phyloP scores from a whole-genome alignment of 345 rosid species.

The Moringa oleifera region DNA sequence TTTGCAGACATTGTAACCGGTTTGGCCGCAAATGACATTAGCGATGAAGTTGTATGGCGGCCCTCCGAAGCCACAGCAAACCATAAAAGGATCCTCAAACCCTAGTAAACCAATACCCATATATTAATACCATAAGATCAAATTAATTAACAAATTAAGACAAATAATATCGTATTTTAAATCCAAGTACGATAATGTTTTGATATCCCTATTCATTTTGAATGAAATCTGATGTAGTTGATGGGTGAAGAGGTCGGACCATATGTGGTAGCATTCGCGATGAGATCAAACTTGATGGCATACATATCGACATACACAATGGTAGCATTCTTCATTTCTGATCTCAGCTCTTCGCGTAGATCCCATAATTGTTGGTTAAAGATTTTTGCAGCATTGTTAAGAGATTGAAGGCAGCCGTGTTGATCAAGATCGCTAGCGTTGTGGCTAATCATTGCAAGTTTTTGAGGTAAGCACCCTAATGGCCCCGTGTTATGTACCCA shows the following conservation, averaged over 20 bases:
- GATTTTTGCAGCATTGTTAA: constrained; percentile 45
- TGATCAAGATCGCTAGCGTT: constrained; percentile 36
- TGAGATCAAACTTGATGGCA: constrained; percentile 49
- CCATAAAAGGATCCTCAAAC: constrained; percentile 46
- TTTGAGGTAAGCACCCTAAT: constrained; percentile 57
- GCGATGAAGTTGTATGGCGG: constrained; percentile 43
- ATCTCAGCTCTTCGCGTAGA: constrained; percentile 40
- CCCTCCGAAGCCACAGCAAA: constrained; percentile 56
- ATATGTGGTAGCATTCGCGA: constrained; percentile 30
- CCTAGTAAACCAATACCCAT: constrained; percentile 23
- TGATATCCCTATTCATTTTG: no score
- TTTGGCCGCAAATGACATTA: constrained; percentile 33
- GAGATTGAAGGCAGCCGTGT: constrained; percentile 48
- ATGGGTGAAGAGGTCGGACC: constrained; percentile 23
- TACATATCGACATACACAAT: constrained; percentile 53
- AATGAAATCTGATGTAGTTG: no score
- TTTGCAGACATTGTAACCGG: constrained; percentile 37
- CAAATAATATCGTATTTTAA: no score
- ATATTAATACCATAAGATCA: neutral
- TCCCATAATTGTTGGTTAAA: constrained; percentile 39
- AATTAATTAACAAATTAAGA: no score
- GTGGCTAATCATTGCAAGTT: constrained; percentile 30
- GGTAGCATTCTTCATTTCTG: constrained; percentile 32
- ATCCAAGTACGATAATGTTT: constrained; percentile 1
- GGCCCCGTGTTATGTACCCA: constrained; percentile 76